These are phyloP conservation scores for Murraya paniculata DNA, from an alignment of 345 rosid genomes.

Conservation along the genomic window DNA sequence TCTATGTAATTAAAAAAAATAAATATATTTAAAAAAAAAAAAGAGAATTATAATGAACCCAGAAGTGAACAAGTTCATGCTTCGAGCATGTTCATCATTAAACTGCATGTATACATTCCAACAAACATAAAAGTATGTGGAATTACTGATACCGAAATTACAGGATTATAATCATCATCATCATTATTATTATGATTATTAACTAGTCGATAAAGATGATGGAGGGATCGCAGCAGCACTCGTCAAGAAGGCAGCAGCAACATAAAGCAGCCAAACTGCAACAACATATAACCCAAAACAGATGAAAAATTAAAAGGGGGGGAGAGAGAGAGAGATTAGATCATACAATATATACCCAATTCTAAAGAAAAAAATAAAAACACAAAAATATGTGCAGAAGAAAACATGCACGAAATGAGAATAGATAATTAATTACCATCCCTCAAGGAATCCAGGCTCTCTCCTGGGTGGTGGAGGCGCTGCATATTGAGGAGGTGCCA, in stretches of 20 bases:
- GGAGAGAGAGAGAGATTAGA: background rate
- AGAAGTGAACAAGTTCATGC: no score
- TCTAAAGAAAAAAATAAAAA: background rate
- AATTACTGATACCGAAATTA: background rate
- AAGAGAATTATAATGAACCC: no score
- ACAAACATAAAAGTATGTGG: no score
- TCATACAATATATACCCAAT: background rate
- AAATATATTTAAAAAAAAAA: no score
- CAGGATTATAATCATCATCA: background rate
- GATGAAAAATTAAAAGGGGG: background rate
- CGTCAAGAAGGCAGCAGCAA: constrained; percentile 68
- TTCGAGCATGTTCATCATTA: no score
- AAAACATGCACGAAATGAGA: background rate
- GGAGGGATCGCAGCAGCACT: constrained; percentile 78
- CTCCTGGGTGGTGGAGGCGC: constrained; percentile 48
- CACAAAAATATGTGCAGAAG: background rate
- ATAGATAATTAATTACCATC: constrained; percentile 36
- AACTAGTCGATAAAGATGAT: constrained; percentile 30
- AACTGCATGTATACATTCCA: no score
- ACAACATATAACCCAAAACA: background rate
- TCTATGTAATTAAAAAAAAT: no score
- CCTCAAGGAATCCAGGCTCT: constrained; percentile 48
- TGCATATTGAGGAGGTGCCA: constrained; percentile 59
- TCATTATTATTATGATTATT: background rate
- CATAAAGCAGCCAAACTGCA: constrained; percentile 65